A percentile compares a stretch with the other conserved stretches of the same genome.
Conservation (phyloP, 345 rosid species). For the Arabidopsis arenosa region DNA sequence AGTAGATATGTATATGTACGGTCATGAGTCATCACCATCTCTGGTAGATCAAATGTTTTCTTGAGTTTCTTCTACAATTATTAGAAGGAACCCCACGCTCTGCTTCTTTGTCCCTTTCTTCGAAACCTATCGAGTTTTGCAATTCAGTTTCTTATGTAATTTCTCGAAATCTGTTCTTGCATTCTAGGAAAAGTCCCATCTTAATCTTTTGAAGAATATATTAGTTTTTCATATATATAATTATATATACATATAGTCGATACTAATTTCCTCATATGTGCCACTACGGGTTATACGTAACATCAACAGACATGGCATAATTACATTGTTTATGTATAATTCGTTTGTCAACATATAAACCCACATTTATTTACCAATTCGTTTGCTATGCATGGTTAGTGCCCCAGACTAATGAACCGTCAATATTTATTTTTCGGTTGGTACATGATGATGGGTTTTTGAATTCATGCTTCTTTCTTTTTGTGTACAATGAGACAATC, state of each 20-base stretch:
- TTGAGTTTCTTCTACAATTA: constrained; percentile 39
- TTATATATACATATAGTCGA: not conserved
- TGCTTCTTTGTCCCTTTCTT: constrained; percentile 43
- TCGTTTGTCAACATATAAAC: not conserved
- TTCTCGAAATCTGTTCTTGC: constrained; percentile 38
- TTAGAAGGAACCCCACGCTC: constrained; percentile 44
- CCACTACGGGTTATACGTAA: constrained; percentile 1
- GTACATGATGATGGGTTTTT: constrained; percentile 1
- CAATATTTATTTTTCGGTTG: not conserved
- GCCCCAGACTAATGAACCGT: not conserved
- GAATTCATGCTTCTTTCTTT: too few relatives aligned
- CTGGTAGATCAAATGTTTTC: constrained; percentile 29
- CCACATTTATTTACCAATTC: not conserved
- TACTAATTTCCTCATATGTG: not conserved
- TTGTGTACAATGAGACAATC: too few relatives aligned
- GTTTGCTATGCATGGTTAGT: constrained; percentile 1
- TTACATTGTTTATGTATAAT: not conserved
- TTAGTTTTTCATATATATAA: not conserved
- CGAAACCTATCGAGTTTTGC: constrained; percentile 16
- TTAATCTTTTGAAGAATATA: constrained; percentile 1
- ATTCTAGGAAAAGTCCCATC: constrained; percentile 35
- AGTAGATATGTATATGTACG: constrained; percentile 9
- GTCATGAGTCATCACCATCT: constrained; percentile 36
- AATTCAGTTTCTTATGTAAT: constrained; percentile 27
- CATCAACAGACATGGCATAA: constrained; percentile 16